These are phyloP conservation scores for Cladochytrium replicatum DNA, from an alignment of 192 early-diverging fungal species.

Conservation along the genomic window DNA sequence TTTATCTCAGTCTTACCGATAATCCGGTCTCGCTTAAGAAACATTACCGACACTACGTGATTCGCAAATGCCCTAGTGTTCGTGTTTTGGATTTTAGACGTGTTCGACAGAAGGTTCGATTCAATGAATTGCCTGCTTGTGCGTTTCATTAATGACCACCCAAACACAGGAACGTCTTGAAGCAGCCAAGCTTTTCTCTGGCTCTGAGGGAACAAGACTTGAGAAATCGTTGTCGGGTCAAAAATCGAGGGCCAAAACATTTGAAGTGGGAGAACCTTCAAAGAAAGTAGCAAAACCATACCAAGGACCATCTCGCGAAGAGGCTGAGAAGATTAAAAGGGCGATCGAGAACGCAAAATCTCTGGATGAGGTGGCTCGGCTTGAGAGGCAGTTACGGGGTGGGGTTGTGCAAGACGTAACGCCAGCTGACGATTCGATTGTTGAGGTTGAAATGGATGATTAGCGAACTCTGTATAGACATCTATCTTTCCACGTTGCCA, in stretches of 20 bases:
- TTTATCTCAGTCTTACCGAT: conserved; percentile 67
- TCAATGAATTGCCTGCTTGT: too few relatives aligned
- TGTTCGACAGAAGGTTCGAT: conserved; percentile 58
- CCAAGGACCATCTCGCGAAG: conserved; percentile 53
- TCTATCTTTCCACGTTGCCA: too few relatives aligned
- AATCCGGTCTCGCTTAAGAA: conserved; percentile 80
- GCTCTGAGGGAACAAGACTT: conserved; percentile 48
- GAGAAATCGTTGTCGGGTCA: conserved; percentile 36
- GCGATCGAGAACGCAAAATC: conserved; percentile 66
- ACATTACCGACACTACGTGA: conserved; percentile 74
- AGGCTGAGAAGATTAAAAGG: conserved; percentile 61
- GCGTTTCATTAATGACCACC: too few relatives aligned
- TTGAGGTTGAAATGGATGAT: too few relatives aligned
- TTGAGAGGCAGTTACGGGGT: conserved; percentile 57
- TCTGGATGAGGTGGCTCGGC: conserved; percentile 60
- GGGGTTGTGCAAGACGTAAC: too few relatives aligned
- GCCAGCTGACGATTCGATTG: too few relatives aligned
- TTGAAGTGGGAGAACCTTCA: conserved; percentile 66
- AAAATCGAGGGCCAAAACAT: too few relatives aligned
- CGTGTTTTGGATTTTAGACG: conserved; percentile 80
- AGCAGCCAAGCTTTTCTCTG: conserved; percentile 69
- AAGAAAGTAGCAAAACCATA: conserved; percentile 47
- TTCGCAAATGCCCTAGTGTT: conserved; percentile 67
- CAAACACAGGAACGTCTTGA: conserved; percentile 63
- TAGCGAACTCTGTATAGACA: too few relatives aligned